Evolutionary conservation across 345 rosid species (phyloP), one percentile per base, ranked within the genome.

Genomic region (Eucalyptus cloeziana): DNA sequence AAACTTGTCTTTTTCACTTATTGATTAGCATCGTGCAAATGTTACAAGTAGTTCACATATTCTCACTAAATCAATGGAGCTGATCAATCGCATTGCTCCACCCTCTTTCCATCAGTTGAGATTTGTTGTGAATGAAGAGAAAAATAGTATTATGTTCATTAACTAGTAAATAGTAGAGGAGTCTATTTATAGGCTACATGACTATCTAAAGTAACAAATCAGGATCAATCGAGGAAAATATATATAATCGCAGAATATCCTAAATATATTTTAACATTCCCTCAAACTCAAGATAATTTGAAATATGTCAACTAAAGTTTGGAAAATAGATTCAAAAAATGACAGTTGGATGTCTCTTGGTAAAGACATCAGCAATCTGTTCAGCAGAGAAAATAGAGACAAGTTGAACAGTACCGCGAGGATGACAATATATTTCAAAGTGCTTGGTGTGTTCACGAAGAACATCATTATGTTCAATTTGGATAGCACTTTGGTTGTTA

Each of bases 321-420:
- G 3, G 30, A 56, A 56, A 56, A 56, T 56, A 56, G 5, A 56
- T 56, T 24, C 5, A 24, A 56, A 24, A 56, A 56, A 56, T 4
- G 27, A 6, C 6, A 1, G 1, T 22, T 56, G 13, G 62, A 24
- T 24, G 62, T 56, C 13, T 24, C 30, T 56, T 56, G 13, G 62
- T 56, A 24, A 52, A 52, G 1, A 52, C 58, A 52, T 19, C 0
- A 19, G 0, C 1, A 52, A 56, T 24, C 0, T 24, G 2, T 56
- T 56, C 3, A 56, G 13, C 0, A 22, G 0, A 56, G 13, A 24
- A 56, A 56, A 24, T 24, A 9, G 62, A 56, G 62, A 24, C 13
- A 56, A 56, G 27, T 24, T 24, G 13, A 56, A 56, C 0, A 56
- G 13, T 9, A 4, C 30, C 30, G 1, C 1, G 1, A 21, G 30